phyloP scores from a whole-genome alignment of 345 rosid species.

The Rhodamnia rubescens region DNA sequence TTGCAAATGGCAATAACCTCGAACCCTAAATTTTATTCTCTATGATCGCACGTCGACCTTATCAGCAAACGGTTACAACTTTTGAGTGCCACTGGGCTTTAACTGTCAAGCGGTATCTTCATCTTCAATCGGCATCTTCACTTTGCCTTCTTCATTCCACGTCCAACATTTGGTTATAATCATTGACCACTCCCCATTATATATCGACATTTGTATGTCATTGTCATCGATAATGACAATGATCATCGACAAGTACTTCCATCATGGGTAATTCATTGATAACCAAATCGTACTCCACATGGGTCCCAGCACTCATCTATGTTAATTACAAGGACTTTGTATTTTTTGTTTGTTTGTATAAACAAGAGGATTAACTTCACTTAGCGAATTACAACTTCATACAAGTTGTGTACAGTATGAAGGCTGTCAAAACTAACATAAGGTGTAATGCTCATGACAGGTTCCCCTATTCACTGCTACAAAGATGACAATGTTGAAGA shows the following conservation, averaged over 20 bases:
- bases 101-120: too few relatives aligned
- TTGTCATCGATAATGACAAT: too few relatives aligned
- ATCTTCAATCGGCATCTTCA: not conserved
- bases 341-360: not conserved
- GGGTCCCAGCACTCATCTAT: not conserved
- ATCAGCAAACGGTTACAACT: not conserved
- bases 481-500: constrained; percentile 22
- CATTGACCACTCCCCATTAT: not conserved
- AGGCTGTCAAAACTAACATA: not conserved
- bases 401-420: not conserved
- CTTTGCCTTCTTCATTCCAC: not conserved
- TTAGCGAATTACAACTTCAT: not conserved
- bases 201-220: too few relatives aligned
- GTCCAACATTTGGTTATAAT: not conserved
- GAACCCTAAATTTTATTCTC: not conserved
- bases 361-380: not conserved
- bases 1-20: not conserved
- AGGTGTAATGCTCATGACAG: not conserved
- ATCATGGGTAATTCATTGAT: not conserved
- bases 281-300: too few relatives aligned
- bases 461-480: constrained; percentile 28
- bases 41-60: not conserved
- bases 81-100: not conserved
- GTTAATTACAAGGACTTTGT: not conserved
- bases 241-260: not conserved